These are phyloP conservation scores for Solanum hybrid DNA, from an alignment of 305 asterid species.

Conservation along the genomic window DNA sequence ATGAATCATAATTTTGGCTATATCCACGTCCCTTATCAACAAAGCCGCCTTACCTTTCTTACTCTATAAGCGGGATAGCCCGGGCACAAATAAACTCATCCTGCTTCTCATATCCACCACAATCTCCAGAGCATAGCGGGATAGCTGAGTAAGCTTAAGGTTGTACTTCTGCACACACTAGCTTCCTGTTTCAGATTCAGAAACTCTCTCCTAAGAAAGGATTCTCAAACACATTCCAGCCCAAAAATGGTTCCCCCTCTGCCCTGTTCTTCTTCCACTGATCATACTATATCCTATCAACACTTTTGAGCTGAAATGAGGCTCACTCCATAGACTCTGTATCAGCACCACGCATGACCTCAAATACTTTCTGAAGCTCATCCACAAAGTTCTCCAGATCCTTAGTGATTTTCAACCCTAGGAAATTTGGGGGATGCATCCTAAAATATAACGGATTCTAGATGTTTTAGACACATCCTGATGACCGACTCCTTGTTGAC, in stretches of 20 bases:
- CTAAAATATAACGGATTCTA: not conserved
- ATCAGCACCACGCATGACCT: not conserved
- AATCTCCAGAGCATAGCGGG: no score
- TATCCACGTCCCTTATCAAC: no score
- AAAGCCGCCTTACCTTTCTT: not conserved
- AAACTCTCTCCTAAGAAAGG: not conserved
- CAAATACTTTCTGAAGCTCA: not conserved
- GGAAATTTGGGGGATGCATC: not conserved
- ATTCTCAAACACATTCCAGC: not conserved
- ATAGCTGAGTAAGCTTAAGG: not conserved
- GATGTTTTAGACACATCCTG: no score
- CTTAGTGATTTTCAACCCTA: not conserved
- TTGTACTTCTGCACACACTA: not conserved
- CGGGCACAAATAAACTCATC: not conserved
- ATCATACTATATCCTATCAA: not conserved
- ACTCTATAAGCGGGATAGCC: not conserved
- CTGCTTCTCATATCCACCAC: not conserved
- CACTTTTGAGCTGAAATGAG: not conserved
- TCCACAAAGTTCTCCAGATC: no score
- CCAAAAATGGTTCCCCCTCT: not conserved
- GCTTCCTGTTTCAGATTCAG: not conserved
- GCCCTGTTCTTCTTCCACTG: no score
- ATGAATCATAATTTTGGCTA: not conserved
- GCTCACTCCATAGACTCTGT: not conserved
- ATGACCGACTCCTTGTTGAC: no score